A percentile compares a stretch with the other conserved stretches of the same genome.
Conservation (phyloP, 768 basidiomycete species). For the Russula olivacea region DNA sequence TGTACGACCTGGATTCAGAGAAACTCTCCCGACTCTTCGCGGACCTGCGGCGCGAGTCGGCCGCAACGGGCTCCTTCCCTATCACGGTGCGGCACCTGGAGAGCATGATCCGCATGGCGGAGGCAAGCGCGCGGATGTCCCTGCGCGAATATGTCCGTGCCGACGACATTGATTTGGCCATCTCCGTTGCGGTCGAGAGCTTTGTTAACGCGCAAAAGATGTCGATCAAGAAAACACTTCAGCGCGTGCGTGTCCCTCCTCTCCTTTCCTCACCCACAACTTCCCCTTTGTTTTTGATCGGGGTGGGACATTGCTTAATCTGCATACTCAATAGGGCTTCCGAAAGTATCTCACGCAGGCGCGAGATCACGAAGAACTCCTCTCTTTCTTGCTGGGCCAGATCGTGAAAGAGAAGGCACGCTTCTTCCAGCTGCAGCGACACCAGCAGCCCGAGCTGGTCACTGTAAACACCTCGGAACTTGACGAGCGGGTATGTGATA, state of each 20-base stretch:
- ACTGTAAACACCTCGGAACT: conserved; percentile 74
- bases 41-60: conserved; percentile 91
- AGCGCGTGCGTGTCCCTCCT: conserved; percentile 57
- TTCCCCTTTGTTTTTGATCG: not conserved
- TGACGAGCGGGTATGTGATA: conserved; percentile 70
- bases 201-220: conserved; percentile 97
- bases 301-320: not conserved
- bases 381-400: conserved; percentile 90
- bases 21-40: conserved; percentile 92
- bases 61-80: conserved; percentile 97
- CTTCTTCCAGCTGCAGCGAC: conserved; percentile 68
- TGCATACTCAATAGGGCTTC: conserved; percentile 63
- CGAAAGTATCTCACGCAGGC: conserved; percentile 96
- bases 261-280: not conserved
- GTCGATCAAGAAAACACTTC: conserved; percentile 96
- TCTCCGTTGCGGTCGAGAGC: conserved; percentile 89
- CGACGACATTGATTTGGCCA: conserved; percentile 96
- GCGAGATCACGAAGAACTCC: conserved; percentile 91
- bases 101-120: conserved; percentile 99
- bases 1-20: conserved; percentile 93
- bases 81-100: conserved; percentile 97
- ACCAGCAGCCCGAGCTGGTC: conserved; percentile 72
- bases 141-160: conserved; percentile 91
- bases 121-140: conserved; percentile 98
- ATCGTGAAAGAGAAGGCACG: conserved; percentile 90